Conservation (phyloP, 2,329 filamentous ascomycete genomes). For the Monilinia fructigena region DNA sequence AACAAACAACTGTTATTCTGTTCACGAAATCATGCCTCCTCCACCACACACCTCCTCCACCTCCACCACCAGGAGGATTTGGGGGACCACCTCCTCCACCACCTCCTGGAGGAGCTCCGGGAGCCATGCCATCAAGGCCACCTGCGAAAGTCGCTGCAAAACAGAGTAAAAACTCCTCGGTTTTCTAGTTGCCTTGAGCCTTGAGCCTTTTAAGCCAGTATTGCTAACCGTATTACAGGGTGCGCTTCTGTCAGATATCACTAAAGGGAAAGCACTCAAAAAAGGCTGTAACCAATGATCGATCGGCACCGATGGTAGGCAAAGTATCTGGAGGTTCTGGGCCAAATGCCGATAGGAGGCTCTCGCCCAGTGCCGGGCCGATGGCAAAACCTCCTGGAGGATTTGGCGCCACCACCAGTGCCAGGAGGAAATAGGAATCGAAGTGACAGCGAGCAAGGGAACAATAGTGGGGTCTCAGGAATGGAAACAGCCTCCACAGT, state of each 20-base stretch:
- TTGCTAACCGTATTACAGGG: slow-evolving; percentile 54
- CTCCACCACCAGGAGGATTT: slow-evolving; percentile 17
- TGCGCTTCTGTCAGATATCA: slow-evolving; percentile 83
- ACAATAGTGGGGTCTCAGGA: slow-evolving; percentile 43
- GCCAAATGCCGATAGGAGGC: slow-evolving; percentile 66
- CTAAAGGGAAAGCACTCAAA: slow-evolving; percentile 77
- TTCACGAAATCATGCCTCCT: slow-evolving; percentile 46
- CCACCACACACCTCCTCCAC: slow-evolving; percentile 66
- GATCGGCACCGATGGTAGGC: slow-evolving; percentile 74
- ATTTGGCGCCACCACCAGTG: slow-evolving; percentile 66
- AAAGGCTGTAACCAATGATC: slow-evolving; percentile 88
- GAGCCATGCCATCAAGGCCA: slow-evolving; percentile 55
- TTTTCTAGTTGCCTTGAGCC: slow-evolving; percentile 28
- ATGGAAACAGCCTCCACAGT: slow-evolving; percentile 70
- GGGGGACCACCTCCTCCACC: slow-evolving; percentile 41
- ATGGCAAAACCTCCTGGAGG: slow-evolving; percentile 59
- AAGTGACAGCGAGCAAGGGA: slow-evolving; percentile 77
- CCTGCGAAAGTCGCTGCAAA: slow-evolving; percentile 52
- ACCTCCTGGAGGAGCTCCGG: slow-evolving; percentile 55
- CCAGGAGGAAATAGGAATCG: slow-evolving; percentile 66
- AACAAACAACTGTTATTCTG: slow-evolving; percentile 7
- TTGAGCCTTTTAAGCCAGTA: slow-evolving; percentile 25
- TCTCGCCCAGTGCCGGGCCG: slow-evolving; percentile 77
- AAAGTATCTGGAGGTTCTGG: slow-evolving; percentile 55
- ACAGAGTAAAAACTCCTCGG: slow-evolving; percentile 56